Evolutionary conservation across 2,329 filamentous ascomycete species (phyloP).

Genomic region (Pseudocercospora pini-densiflorae): DNA sequence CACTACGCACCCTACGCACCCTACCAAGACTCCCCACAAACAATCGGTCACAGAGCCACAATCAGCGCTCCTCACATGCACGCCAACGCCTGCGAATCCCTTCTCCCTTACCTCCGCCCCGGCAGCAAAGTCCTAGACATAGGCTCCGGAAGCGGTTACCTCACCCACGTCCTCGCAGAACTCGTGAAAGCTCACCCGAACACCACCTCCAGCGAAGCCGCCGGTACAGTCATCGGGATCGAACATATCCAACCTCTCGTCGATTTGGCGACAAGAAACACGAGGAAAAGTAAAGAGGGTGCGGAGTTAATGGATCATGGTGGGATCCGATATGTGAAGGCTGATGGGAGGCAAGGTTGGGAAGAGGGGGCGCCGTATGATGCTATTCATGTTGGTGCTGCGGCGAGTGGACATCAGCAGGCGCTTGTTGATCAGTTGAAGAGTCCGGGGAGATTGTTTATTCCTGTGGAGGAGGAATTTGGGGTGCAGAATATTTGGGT

Average conservation of each 20-base stretch:
- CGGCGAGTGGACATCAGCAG: constrained; percentile 73
- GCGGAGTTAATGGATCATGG: constrained; percentile 65
- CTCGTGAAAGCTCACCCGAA: constrained; percentile 59
- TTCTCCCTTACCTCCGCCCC: constrained; percentile 62
- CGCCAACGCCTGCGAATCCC: constrained; percentile 65
- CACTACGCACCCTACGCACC: constrained; percentile 75
- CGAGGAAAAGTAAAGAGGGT: constrained; percentile 49
- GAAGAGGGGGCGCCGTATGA: constrained; percentile 68
- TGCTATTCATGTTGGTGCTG: constrained; percentile 93
- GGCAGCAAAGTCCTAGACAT: constrained; percentile 55
- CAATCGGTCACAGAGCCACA: constrained; percentile 69
- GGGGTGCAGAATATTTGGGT: constrained; percentile 71
- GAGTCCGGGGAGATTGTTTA: constrained; percentile 78
- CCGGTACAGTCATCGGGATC: constrained; percentile 52
- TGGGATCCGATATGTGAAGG: constrained; percentile 71
- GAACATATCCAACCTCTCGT: constrained; percentile 56
- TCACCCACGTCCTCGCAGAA: constrained; percentile 86
- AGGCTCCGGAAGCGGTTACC: constrained; percentile 64
- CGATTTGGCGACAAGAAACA: constrained; percentile 47
- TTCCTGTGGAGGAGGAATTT: constrained; percentile 67
- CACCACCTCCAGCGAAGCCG: constrained; percentile 9
- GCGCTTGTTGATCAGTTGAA: constrained; percentile 77
- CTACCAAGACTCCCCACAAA: constrained; percentile 74
- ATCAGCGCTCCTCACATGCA: constrained; percentile 79
- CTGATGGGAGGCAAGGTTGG: constrained; percentile 63